phyloP scores from a whole-genome alignment of 805 yeast genomes.

The Metschnikowia borealis region DNA sequence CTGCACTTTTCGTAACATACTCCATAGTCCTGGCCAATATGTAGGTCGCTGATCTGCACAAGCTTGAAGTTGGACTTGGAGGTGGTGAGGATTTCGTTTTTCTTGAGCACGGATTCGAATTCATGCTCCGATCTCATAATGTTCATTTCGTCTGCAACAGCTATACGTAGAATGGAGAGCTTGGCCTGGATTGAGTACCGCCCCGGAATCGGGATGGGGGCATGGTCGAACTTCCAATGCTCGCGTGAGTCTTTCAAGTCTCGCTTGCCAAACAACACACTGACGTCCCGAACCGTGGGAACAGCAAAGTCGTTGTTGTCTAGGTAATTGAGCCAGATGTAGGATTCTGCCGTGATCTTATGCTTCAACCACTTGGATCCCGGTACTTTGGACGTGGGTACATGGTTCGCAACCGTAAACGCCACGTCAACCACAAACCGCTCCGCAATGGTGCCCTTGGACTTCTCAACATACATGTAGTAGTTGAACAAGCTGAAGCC shows the following conservation, averaged over 20 bases:
- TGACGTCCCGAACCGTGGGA: slow-evolving; percentile 23
- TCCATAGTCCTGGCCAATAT: slow-evolving; percentile 32
- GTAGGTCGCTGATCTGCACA: slow-evolving; percentile 38
- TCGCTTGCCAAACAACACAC: slow-evolving; percentile 28
- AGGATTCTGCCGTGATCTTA: slow-evolving; percentile 6
- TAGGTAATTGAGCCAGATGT: slow-evolving; percentile 14
- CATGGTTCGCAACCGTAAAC: slow-evolving; percentile 7
- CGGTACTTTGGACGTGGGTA: slow-evolving; percentile 4
- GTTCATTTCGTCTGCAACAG: slow-evolving; percentile 12
- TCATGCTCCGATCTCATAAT: slow-evolving; percentile 11
- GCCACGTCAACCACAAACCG: slow-evolving; percentile 12
- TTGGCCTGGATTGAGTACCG: slow-evolving; percentile 14
- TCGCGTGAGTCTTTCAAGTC: slow-evolving; percentile 28
- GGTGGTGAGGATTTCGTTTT: slow-evolving; percentile 16
- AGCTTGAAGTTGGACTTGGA: slow-evolving; percentile 25
- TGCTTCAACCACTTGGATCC: slow-evolving; percentile 10
- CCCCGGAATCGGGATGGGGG: slow-evolving; percentile 16
- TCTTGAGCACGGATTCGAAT: slow-evolving; percentile 16
- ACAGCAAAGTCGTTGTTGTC: slow-evolving; percentile 9
- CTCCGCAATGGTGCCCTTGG: slow-evolving; percentile 7
- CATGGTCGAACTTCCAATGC: slow-evolving; percentile 21
- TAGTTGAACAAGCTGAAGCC: slow-evolving; percentile 12
- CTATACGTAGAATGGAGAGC: slow-evolving; percentile 21
- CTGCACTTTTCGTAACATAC: slow-evolving; percentile 21
- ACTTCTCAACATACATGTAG: slow-evolving; percentile 15